phyloP scores from a whole-genome alignment of 2,329 filamentous ascomycete species.

The Venturia asperata region DNA sequence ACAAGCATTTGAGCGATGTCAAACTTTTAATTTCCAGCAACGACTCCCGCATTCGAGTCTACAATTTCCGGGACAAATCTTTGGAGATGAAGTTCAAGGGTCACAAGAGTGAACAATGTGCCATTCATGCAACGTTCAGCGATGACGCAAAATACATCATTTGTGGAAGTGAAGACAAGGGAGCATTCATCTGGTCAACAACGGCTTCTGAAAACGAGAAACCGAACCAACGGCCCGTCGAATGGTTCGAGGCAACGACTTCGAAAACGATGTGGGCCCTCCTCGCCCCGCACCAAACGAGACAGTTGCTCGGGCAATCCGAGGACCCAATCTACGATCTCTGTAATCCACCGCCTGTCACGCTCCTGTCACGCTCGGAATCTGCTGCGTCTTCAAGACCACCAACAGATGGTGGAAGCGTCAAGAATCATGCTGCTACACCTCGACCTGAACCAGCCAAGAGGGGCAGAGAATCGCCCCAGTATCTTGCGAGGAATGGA shows the following conservation, averaged over 20 bases:
- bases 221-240: conserved; percentile 73
- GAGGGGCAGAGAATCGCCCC: conserved; percentile 56
- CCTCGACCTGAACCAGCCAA: conserved; percentile 25
- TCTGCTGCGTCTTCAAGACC: conserved; percentile 45
- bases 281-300: conserved; percentile 72
- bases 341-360: conserved; percentile 90
- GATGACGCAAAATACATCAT: conserved; percentile 82
- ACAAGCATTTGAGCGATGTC: conserved; percentile 53
- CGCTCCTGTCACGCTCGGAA: conserved; percentile 67
- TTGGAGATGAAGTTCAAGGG: conserved; percentile 87
- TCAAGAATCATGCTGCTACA: conserved; percentile 11
- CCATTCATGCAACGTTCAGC: conserved; percentile 83
- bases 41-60: conserved; percentile 84
- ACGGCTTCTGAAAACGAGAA: conserved; percentile 48
- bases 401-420: conserved; percentile 37
- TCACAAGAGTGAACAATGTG: conserved; percentile 81
- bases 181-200: conserved; percentile 85
- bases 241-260: conserved; percentile 85
- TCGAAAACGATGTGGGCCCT: conserved; percentile 84
- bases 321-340: conserved; percentile 93
- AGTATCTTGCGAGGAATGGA: conserved; percentile 66
- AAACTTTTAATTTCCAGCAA: conserved; percentile 91
- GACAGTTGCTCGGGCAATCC: conserved; percentile 69
- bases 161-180: conserved; percentile 86
- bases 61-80: conserved; percentile 76